Conservation (phyloP, 257 asterid species). For the Agastache rugosa region DNA sequence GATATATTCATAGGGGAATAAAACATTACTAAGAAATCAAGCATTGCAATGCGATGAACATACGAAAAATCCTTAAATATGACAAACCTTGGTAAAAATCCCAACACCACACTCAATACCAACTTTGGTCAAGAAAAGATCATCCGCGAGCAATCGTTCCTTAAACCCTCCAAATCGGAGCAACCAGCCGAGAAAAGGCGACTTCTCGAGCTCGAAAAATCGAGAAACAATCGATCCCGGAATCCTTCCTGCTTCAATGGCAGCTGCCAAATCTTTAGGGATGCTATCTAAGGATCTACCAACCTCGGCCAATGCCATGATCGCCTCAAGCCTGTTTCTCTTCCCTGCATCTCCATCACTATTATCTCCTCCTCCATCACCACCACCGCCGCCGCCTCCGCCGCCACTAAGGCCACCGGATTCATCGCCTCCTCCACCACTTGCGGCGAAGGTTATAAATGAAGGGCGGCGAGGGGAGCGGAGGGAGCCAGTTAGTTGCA, state of each 20-base stretch:
- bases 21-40: background rate
- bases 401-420: conserved; percentile 36
- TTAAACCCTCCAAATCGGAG: conserved; percentile 82
- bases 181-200: conserved; percentile 71
- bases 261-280: conserved; percentile 82
- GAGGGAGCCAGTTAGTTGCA: conserved; percentile 34
- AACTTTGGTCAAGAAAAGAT: conserved; percentile 95
- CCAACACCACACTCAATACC: conserved; percentile 98
- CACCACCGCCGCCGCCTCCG: conserved; percentile 37
- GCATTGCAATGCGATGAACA: background rate
- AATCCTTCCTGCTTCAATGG: conserved; percentile 79
- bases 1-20: background rate
- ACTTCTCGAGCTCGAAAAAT: conserved; percentile 80
- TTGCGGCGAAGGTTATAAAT: conserved; percentile 44
- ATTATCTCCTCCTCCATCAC: conserved; percentile 38
- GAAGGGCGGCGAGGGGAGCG: conserved; percentile 45
- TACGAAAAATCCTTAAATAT: background rate
- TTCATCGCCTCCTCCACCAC: conserved; percentile 43
- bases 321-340: conserved; percentile 73
- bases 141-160: conserved; percentile 93
- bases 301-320: conserved; percentile 75
- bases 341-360: conserved; percentile 69
- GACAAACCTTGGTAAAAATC: conserved; percentile 78
- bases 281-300: conserved; percentile 82
- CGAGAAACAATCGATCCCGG: conserved; percentile 68